phyloP scores from a whole-genome alignment of 345 rosid species.

The Arabidopsis arenosa region DNA sequence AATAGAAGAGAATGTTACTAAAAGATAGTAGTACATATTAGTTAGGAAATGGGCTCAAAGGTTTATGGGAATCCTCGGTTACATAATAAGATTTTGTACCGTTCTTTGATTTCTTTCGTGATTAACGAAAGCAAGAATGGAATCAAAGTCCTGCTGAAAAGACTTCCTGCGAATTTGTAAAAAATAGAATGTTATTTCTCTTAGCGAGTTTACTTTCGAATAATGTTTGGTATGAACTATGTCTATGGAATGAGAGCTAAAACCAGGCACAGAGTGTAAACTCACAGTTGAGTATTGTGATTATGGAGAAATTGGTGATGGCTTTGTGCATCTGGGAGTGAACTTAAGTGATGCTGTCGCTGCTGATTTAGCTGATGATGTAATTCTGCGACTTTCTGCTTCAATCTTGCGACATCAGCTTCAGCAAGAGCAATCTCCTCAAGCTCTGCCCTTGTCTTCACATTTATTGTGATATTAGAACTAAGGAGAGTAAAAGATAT shows the following conservation, averaged over 20 bases:
- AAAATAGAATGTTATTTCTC: not conserved
- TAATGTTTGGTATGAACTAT: not conserved
- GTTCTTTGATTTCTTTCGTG: slow-evolving; percentile 88
- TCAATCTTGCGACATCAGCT: slow-evolving; percentile 96
- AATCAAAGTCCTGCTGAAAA: slow-evolving; percentile 91
- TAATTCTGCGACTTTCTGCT: slow-evolving; percentile 96
- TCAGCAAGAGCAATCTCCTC: slow-evolving; percentile 99
- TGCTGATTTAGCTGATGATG: slow-evolving; percentile 97
- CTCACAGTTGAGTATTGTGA: slow-evolving; percentile 84
- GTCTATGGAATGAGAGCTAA: not conserved
- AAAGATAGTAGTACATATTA: not conserved
- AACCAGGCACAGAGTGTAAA: slow-evolving; percentile 33
- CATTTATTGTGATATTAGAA: slow-evolving; percentile 49
- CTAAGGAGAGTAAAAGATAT: slow-evolving; percentile 27
- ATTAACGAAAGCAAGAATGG: slow-evolving; percentile 84
- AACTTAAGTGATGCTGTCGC: slow-evolving; percentile 78
- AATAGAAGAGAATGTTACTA: slow-evolving; percentile 6
- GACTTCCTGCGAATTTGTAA: slow-evolving; percentile 64
- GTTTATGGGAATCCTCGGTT: not conserved
- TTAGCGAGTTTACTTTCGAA: not conserved
- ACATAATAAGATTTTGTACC: slow-evolving; percentile 36
- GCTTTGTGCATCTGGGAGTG: slow-evolving; percentile 85
- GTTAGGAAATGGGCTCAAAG: not conserved
- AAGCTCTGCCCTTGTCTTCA: slow-evolving; percentile 95
- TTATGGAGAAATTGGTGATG: slow-evolving; percentile 82